A percentile compares a stretch with the other conserved stretches of the same genome.
Evolutionary conservation across 2,329 filamentous ascomycete genomes (phyloP).

Genomic region (Sclerotinia nivalis): DNA sequence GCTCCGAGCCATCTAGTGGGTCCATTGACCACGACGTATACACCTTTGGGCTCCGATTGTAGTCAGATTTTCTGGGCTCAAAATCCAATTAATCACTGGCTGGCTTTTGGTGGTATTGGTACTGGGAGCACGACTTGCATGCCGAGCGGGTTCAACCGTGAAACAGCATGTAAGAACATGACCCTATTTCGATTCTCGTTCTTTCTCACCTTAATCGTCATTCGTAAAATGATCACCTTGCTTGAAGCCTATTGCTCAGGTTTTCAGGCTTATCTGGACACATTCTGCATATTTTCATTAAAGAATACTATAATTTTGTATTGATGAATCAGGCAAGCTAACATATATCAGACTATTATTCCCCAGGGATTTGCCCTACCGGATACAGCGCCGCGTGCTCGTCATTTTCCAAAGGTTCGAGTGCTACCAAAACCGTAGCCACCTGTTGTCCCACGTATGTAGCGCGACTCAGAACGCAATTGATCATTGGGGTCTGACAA

Average conservation of each 20-base stretch:
- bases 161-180: conserved; percentile 11
- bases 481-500: background rate
- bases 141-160: conserved; percentile 14
- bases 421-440: conserved; percentile 8
- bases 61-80: conserved; percentile 10
- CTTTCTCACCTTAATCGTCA: too few relatives aligned
- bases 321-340: too few relatives aligned
- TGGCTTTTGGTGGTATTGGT: conserved; percentile 13
- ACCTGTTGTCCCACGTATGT: conserved; percentile 21
- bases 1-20: background rate
- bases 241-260: background rate
- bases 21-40: conserved; percentile 14
- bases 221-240: background rate
- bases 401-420: background rate
- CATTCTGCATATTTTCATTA: too few relatives aligned
- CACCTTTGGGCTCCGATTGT: conserved; percentile 4
- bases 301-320: background rate
- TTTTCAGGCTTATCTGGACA: background rate
- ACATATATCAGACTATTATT: conserved; percentile 14
- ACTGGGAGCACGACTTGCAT: conserved; percentile 7
- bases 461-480: background rate
- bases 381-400: conserved; percentile 18
- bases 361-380: conserved; percentile 9
- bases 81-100: conserved; percentile 11
- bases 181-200: background rate